phyloP scores from a whole-genome alignment of 2,329 filamentous ascomycete species.

The Colletotrichum sojae region DNA sequence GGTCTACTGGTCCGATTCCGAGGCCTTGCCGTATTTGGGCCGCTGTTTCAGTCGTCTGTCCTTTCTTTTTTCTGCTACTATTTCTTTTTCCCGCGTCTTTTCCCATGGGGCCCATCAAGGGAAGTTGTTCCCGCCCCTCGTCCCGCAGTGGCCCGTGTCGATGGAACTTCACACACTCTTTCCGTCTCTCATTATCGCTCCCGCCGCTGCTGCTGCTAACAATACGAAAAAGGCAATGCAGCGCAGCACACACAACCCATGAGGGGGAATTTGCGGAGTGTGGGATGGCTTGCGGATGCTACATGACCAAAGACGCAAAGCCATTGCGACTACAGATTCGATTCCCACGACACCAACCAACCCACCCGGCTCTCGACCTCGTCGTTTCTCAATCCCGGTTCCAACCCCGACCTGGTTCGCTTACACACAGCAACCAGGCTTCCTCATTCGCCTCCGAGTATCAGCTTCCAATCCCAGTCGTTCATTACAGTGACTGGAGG shows the following conservation, averaged over 20 bases:
- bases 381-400: constrained; percentile 17
- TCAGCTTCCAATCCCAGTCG: constrained; percentile 12
- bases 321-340: constrained; percentile 19
- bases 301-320: constrained; percentile 11
- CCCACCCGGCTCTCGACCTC: constrained; percentile 6
- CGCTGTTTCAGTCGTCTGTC: constrained; percentile 32
- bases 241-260: background rate
- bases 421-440: background rate
- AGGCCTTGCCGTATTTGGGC: constrained; percentile 23
- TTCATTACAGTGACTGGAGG: constrained; percentile 7
- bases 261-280: constrained; percentile 1
- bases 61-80: constrained; percentile 11
- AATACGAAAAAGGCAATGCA: background rate
- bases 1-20: constrained; percentile 28
- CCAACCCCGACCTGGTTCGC: constrained; percentile 13
- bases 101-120: constrained; percentile 10
- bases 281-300: constrained; percentile 9
- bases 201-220: background rate
- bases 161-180: constrained; percentile 3
- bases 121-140: constrained; percentile 10
- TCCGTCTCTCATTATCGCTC: background rate
- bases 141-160: constrained; percentile 22
- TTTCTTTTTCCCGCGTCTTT: background rate
- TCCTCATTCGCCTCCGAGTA: constrained; percentile 1
- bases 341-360: background rate